A percentile compares a stretch with the other conserved stretches of the same genome.
These are phyloP conservation scores for Magnaporthales sp. DNA, from an alignment of 2,329 filamentous ascomycete genomes.

Conservation along the genomic window DNA sequence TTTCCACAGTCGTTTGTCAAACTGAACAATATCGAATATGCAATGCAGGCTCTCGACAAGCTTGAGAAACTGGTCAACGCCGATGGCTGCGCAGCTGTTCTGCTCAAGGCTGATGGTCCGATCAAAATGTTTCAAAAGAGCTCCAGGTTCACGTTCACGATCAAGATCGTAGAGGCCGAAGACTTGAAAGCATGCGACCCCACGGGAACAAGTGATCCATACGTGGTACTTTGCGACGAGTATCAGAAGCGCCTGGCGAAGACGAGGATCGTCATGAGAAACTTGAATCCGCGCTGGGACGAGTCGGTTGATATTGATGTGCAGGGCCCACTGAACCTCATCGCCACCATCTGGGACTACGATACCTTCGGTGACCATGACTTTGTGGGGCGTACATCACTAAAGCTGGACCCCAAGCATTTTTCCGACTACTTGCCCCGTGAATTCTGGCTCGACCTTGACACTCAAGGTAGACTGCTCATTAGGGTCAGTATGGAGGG, in stretches of 20 bases:
- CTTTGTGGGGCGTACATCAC: conserved; percentile 89
- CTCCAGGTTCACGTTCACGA: conserved; percentile 92
- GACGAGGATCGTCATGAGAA: conserved; percentile 84
- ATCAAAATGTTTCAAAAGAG: conserved; percentile 53
- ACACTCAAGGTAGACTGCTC: conserved; percentile 84
- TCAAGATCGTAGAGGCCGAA: conserved; percentile 97
- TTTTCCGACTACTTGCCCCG: conserved; percentile 93
- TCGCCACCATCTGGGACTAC: conserved; percentile 97
- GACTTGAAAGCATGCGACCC: conserved; percentile 97
- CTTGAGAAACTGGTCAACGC: conserved; percentile 86
- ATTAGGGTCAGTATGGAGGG: conserved; percentile 97
- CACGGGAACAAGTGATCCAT: conserved; percentile 89
- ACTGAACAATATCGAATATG: conserved; percentile 95
- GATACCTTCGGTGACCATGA: conserved; percentile 96
- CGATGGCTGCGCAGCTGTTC: conserved; percentile 76
- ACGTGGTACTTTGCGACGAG: conserved; percentile 93
- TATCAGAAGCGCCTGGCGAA: conserved; percentile 96
- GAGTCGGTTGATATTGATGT: conserved; percentile 96
- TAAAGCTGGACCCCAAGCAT: conserved; percentile 96
- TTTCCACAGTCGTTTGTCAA: conserved; percentile 77
- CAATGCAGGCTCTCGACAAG: conserved; percentile 83
- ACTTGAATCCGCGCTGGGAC: conserved; percentile 91
- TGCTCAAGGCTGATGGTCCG: conserved; percentile 66
- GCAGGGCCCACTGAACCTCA: conserved; percentile 82
- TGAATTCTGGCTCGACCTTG: conserved; percentile 96